These are phyloP conservation scores for Stagonosporopsis rhizophila DNA, from an alignment of 2,329 filamentous ascomycete genomes.

Conservation along the genomic window DNA sequence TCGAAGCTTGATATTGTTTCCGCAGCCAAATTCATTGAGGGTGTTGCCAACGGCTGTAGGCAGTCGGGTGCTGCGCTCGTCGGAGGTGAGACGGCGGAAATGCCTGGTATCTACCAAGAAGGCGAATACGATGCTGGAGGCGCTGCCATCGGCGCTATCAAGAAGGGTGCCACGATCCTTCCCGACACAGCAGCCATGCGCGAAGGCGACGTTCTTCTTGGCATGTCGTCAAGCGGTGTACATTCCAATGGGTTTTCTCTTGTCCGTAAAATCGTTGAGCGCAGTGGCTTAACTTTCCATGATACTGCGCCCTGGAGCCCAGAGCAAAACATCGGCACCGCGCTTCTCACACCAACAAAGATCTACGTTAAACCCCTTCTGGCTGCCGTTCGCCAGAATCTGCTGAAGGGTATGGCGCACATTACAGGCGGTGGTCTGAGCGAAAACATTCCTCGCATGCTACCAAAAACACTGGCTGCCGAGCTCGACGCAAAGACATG, in stretches of 20 bases:
- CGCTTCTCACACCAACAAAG: conserved; percentile 84
- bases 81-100: conserved; percentile 97
- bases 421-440: conserved; percentile 93
- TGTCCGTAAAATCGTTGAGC: conserved; percentile 86
- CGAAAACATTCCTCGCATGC: conserved; percentile 94
- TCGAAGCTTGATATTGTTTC: conserved; percentile 80
- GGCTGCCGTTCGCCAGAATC: conserved; percentile 63
- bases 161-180: conserved; percentile 69
- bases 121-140: conserved; percentile 95
- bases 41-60: conserved; percentile 86
- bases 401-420: conserved; percentile 92
- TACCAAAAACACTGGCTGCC: conserved; percentile 78
- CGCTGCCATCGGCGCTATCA: conserved; percentile 85
- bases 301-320: conserved; percentile 78
- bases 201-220: conserved; percentile 83
- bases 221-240: conserved; percentile 82
- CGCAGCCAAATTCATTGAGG: conserved; percentile 86
- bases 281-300: conserved; percentile 73
- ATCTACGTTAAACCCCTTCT: conserved; percentile 92
- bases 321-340: conserved; percentile 70
- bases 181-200: conserved; percentile 79
- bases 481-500: conserved; percentile 80
- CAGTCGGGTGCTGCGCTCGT: conserved; percentile 87
- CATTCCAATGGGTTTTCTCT: conserved; percentile 98
- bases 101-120: conserved; percentile 91